Evolutionary conservation across 495 filamentous ascomycete genomes (phyloP), one percentile per base, ranked within the genome.

Genomic region (Penicillium paxilli): DNA sequence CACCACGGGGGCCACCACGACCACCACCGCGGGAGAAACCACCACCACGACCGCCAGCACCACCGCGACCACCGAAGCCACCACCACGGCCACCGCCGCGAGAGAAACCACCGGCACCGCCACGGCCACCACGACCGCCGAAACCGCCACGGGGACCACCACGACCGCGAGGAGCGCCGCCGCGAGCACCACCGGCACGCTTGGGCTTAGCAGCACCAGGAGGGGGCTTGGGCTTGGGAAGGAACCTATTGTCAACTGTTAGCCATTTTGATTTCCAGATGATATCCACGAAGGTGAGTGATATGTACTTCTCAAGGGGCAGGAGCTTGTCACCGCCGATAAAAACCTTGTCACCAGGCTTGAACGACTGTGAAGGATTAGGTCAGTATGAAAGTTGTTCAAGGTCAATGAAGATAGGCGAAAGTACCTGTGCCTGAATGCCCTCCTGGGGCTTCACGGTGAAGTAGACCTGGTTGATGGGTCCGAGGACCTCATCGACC

Each of bases 401-500:
- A n/a, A n/a, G n/a, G n/a, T n/a, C n/a, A n/a, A n/a, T n/a, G n/a
- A n/a, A n/a, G n/a, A n/a, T n/a, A n/a, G n/a, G n/a, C n/a, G n/a
- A n/a, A n/a, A n/a, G n/a, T n/a, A n/a, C n/a, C n/a, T n/a, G n/a
- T n/a, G n/a, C n/a, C n/a, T 40, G 94, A 73, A 98, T 97, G 62
- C 94, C 94, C 64, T 96, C 92, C 66, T 90, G 82, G 30, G 95
- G 91, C 77, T 97, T 98, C 71, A 98, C 84, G 54, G 94, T 98
- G 84, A 98, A 98, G 79, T 87, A 96, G 53, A 98, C 91, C 71
- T 96, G 87, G 79, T 95, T 97, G 70, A 98, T 87, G 47, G 93
- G 90, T 33, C 92, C 92, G 47, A 97, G 84, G 54, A 97, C 71
- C 60, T 82, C 80, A 53, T 83, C 80, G 51, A 83, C 76, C 68